A percentile compares a stretch with the other conserved stretches of the same genome.
Evolutionary conservation across 1,139 yeast species (phyloP).

Genomic region (Candida glucosophila): DNA sequence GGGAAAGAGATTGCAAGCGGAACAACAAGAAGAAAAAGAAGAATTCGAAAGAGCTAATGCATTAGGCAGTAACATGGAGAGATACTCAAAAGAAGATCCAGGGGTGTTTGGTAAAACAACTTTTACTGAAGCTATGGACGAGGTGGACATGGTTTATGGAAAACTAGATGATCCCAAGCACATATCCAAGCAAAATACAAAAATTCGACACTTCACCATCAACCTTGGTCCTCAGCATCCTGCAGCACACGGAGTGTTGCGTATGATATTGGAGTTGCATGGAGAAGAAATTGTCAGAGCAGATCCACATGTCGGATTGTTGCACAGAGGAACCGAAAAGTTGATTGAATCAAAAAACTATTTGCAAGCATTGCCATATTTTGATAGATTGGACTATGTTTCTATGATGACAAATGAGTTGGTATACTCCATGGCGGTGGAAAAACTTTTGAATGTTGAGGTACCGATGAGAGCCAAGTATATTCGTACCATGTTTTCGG

Average conservation of each 20-base stretch:
- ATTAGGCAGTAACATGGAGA: constrained; percentile 28
- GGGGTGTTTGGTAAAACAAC: constrained; percentile 33
- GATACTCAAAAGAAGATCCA: constrained; percentile 28
- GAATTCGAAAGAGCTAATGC: constrained; percentile 26
- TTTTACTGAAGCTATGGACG: constrained; percentile 39
- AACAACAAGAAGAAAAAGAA: constrained; percentile 9
- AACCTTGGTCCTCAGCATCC: constrained; percentile 95
- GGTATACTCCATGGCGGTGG: constrained; percentile 78
- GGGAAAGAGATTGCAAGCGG: constrained; percentile 5
- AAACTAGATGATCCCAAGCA: constrained; percentile 37
- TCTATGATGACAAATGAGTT: constrained; percentile 92
- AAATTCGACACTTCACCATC: constrained; percentile 80
- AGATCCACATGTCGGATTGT: constrained; percentile 82
- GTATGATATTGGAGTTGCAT: constrained; percentile 76
- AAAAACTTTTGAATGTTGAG: constrained; percentile 76
- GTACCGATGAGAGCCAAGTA: constrained; percentile 81
- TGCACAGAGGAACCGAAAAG: constrained; percentile 86
- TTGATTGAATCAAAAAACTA: constrained; percentile 78
- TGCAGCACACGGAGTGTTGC: constrained; percentile 89
- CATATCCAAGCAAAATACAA: constrained; percentile 40
- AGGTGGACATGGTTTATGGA: constrained; percentile 40
- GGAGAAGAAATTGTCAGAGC: constrained; percentile 86
- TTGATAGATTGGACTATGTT: constrained; percentile 82
- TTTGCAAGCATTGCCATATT: constrained; percentile 82
- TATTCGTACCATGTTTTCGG: constrained; percentile 81